phyloP scores from a whole-genome alignment of 75 land plant genomes.

The Gnetum montanum region DNA sequence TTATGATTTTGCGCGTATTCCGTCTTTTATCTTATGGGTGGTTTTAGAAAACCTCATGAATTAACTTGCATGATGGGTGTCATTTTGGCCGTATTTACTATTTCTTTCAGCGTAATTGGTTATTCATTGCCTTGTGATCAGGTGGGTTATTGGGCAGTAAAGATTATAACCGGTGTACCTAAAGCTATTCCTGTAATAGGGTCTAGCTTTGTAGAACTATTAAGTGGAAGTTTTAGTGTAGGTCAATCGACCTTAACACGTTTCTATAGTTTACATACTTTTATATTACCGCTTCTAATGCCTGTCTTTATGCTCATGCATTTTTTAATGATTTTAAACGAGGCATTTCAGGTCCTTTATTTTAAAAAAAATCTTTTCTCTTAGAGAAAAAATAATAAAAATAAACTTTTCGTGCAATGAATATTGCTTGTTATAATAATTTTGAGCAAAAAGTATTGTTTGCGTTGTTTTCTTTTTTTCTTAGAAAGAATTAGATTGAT shows the following conservation, averaged over 20 bases:
- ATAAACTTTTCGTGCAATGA: too few relatives aligned
- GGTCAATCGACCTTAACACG: slow-evolving; percentile 19
- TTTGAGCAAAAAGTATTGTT: too few relatives aligned
- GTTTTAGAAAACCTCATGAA: neutral
- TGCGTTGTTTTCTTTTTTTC: too few relatives aligned
- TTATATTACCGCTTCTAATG: slow-evolving; percentile 16
- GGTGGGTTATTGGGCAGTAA: neutral
- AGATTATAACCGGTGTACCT: neutral
- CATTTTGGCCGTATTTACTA: neutral
- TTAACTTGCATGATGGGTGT: neutral
- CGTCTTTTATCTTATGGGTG: neutral
- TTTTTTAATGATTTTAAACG: too few relatives aligned
- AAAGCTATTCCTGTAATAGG: slow-evolving; percentile 2
- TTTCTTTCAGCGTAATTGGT: neutral
- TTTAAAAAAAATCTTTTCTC: too few relatives aligned
- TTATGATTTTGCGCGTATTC: slow-evolving; percentile 6
- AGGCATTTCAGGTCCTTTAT: too few relatives aligned
- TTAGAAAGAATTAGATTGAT: too few relatives aligned
- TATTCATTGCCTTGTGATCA: neutral
- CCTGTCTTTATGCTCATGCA: slow-evolving; percentile 3
- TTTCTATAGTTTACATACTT: slow-evolving; percentile 24
- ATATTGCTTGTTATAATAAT: too few relatives aligned
- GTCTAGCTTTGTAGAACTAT: slow-evolving; percentile 12
- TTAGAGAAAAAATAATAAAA: too few relatives aligned
- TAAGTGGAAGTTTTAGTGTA: slow-evolving; percentile 10